Conservation (phyloP, 257 asterid species). For the Nicotiana tomentosiformis region DNA sequence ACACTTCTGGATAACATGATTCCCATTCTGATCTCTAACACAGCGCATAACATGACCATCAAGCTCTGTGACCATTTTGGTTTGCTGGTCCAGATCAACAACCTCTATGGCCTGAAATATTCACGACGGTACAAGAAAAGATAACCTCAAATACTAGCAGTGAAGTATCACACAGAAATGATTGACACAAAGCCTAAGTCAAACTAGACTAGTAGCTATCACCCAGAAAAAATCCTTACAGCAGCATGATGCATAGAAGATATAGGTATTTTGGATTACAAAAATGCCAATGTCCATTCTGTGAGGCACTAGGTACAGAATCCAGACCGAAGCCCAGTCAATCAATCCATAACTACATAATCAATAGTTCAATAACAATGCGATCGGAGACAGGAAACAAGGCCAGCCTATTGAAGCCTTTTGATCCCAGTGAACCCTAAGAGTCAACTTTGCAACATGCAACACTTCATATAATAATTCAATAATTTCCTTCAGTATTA, state of each 20-base stretch:
- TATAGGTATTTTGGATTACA: background rate
- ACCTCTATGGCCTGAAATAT: slow-evolving; percentile 65
- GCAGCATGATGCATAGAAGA: background rate
- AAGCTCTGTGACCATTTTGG: slow-evolving; percentile 65
- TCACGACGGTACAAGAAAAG: background rate
- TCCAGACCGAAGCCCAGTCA: background rate
- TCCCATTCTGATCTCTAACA: slow-evolving; percentile 80
- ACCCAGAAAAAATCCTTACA: background rate
- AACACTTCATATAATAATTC: background rate
- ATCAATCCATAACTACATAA: background rate
- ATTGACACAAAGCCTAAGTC: too few species aligned
- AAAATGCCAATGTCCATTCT: background rate
- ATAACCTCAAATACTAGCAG: background rate
- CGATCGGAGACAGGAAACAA: background rate
- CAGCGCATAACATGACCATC: slow-evolving; percentile 83
- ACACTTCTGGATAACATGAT: slow-evolving; percentile 82
- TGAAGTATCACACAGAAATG: background rate
- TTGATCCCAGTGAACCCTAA: background rate
- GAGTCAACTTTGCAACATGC: background rate
- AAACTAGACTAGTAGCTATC: too few species aligned
- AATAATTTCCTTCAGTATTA: background rate
- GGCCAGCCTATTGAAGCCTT: background rate
- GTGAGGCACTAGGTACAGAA: background rate
- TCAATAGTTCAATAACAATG: background rate
- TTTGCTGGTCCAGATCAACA: slow-evolving; percentile 63